phyloP scores from a whole-genome alignment of 495 filamentous ascomycete species.

The Talaromyces adpressus region DNA sequence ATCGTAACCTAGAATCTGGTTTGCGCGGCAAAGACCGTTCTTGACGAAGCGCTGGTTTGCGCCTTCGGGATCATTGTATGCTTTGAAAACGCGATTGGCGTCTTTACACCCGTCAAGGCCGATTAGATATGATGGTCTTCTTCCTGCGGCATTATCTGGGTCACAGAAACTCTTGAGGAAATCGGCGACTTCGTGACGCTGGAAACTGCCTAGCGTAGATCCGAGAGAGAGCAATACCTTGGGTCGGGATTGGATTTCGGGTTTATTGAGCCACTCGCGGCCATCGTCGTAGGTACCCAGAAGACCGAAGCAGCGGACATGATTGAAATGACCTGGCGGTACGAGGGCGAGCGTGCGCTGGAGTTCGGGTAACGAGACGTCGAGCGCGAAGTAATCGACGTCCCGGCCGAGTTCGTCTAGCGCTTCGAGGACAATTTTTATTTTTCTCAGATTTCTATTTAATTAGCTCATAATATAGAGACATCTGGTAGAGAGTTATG shows the following conservation, averaged over 20 bases:
- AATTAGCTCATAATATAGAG: background rate
- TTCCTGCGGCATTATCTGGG: constrained; percentile 51
- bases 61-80: constrained; percentile 65
- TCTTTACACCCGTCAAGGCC: constrained; percentile 66
- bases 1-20: constrained; percentile 51
- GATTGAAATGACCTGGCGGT: constrained; percentile 44
- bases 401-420: constrained; percentile 55
- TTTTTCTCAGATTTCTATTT: constrained; percentile 66
- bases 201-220: constrained; percentile 49
- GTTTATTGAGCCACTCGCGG: constrained; percentile 58
- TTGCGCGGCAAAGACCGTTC: constrained; percentile 65
- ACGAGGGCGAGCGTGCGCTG: constrained; percentile 60
- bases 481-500: background rate
- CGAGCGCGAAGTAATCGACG: constrained; percentile 73
- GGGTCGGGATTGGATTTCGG: constrained; percentile 42
- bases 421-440: constrained; percentile 63
- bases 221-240: constrained; percentile 68
- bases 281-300: constrained; percentile 77
- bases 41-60: constrained; percentile 59
- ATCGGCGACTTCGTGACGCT: constrained; percentile 1
- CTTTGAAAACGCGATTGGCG: constrained; percentile 54
- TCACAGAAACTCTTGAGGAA: constrained; percentile 8
- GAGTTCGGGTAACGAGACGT: constrained; percentile 62
- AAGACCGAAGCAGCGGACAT: constrained; percentile 63
- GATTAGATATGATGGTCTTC: constrained; percentile 53